These are phyloP conservation scores for Edaphochlamys debaryana DNA, from an alignment of 139 green algal species.

Conservation along the genomic window DNA sequence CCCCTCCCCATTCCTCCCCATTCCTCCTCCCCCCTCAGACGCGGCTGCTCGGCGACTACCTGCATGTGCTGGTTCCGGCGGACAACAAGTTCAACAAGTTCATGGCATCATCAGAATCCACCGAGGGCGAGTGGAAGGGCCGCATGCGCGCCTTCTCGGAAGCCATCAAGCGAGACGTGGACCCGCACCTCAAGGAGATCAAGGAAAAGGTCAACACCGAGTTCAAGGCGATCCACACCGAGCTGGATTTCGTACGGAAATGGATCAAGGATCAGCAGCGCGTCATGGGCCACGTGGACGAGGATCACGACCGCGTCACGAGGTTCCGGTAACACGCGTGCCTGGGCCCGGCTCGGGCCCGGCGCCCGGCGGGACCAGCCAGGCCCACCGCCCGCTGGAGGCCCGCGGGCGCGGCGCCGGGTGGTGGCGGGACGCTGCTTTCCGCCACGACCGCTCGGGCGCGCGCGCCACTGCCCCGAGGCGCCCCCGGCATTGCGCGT, in stretches of 20 bases:
- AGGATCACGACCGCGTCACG: background rate
- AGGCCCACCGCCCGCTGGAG: too few species aligned
- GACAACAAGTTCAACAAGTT: conserved; percentile 43
- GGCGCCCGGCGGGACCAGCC: too few species aligned
- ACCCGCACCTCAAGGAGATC: conserved; percentile 5
- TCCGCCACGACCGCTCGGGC: too few species aligned
- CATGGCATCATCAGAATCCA: conserved; percentile 18
- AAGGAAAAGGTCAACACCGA: background rate
- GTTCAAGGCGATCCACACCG: conserved; percentile 4
- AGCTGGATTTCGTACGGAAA: conserved; percentile 8
- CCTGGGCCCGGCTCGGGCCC: too few species aligned
- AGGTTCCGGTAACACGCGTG: too few species aligned
- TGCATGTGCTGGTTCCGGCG: conserved; percentile 37
- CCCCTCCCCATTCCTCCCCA: background rate
- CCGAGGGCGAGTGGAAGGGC: conserved; percentile 41
- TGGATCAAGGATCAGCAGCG: conserved; percentile 7
- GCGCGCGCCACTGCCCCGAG: too few species aligned
- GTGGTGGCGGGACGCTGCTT: too few species aligned
- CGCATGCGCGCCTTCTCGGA: conserved; percentile 32
- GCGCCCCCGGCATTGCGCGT: too few species aligned
- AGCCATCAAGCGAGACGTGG: conserved; percentile 25
- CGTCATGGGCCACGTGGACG: background rate
- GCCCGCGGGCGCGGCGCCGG: too few species aligned
- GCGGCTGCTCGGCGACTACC: conserved; percentile 26
- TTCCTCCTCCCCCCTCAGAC: background rate